These are phyloP conservation scores for Metahyphopichia silvanorum DNA, from an alignment of 805 yeast genomes.

Conservation along the genomic window DNA sequence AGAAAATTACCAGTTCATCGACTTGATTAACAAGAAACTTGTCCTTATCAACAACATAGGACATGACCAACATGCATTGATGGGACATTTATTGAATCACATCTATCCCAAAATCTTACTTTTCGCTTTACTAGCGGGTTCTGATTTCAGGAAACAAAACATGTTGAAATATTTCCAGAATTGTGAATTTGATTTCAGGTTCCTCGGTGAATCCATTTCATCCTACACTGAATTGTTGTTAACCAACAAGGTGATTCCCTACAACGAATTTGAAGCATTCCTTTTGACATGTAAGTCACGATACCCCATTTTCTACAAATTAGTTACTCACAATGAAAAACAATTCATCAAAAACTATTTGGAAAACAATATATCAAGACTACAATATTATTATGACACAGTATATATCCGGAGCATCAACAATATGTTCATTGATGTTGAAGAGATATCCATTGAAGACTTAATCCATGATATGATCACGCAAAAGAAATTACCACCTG, in stretches of 20 bases:
- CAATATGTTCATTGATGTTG: slow-evolving; percentile 13
- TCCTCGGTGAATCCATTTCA: slow-evolving; percentile 2
- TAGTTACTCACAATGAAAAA: neutral
- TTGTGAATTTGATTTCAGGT: slow-evolving; percentile 1
- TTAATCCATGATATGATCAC: slow-evolving; percentile 33
- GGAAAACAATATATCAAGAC: slow-evolving; percentile 28
- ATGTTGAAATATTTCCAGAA: slow-evolving; percentile 15
- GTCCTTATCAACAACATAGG: slow-evolving; percentile 4
- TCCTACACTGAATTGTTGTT: slow-evolving; percentile 6
- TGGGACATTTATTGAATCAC: slow-evolving; percentile 35
- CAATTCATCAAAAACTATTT: slow-evolving; percentile 18
- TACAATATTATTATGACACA: slow-evolving; percentile 27
- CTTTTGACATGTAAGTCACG: slow-evolving; percentile 4
- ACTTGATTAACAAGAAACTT: slow-evolving; percentile 24
- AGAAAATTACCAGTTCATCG: slow-evolving; percentile 15
- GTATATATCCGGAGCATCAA: slow-evolving; percentile 18
- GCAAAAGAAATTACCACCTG: slow-evolving; percentile 25
- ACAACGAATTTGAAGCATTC: slow-evolving; percentile 10
- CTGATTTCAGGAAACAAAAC: slow-evolving; percentile 30
- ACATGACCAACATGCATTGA: slow-evolving; percentile 20
- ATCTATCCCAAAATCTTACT: slow-evolving; percentile 23
- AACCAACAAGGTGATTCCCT: slow-evolving; percentile 13
- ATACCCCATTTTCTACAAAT: neutral
- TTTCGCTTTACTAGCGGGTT: slow-evolving; percentile 25
- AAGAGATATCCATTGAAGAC: slow-evolving; percentile 26